These are phyloP conservation scores for Aspergillus bridgeri DNA, from an alignment of 495 filamentous ascomycete species.

Conservation along the genomic window DNA sequence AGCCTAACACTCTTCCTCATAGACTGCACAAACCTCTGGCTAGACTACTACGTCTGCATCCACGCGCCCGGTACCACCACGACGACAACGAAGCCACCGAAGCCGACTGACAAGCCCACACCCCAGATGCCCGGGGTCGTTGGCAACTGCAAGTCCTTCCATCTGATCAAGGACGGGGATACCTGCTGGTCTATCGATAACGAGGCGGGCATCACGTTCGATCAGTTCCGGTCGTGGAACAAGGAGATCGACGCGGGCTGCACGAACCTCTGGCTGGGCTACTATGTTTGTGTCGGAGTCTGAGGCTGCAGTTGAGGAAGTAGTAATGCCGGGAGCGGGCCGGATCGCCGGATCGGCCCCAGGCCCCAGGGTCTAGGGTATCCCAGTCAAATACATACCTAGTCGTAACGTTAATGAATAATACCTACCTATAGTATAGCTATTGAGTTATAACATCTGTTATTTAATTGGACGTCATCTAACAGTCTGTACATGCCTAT, in stretches of 20 bases:
- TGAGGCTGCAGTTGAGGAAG: background rate
- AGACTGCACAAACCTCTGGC: conserved; percentile 21
- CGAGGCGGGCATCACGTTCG: conserved; percentile 10
- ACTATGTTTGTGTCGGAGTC: conserved; percentile 25
- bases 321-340: too few relatives aligned
- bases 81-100: background rate
- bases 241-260: conserved; percentile 22
- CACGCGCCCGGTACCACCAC: conserved; percentile 9
- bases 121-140: conserved; percentile 39
- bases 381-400: too few relatives aligned
- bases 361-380: too few relatives aligned
- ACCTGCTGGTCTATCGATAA: conserved; percentile 30
- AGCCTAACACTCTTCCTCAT: background rate
- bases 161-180: conserved; percentile 31
- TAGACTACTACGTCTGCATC: conserved; percentile 22
- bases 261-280: conserved; percentile 19
- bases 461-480: too few relatives aligned
- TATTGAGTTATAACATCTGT: too few relatives aligned
- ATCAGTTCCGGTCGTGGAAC: conserved; percentile 30
- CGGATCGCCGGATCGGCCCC: too few relatives aligned
- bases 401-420: too few relatives aligned
- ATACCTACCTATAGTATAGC: too few relatives aligned
- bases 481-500: too few relatives aligned
- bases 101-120: conserved; percentile 5
- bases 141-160: conserved; percentile 33